Base-by-base conservation (phyloP, 257 asterid genomes). In the Salvia hispanica region DNA sequence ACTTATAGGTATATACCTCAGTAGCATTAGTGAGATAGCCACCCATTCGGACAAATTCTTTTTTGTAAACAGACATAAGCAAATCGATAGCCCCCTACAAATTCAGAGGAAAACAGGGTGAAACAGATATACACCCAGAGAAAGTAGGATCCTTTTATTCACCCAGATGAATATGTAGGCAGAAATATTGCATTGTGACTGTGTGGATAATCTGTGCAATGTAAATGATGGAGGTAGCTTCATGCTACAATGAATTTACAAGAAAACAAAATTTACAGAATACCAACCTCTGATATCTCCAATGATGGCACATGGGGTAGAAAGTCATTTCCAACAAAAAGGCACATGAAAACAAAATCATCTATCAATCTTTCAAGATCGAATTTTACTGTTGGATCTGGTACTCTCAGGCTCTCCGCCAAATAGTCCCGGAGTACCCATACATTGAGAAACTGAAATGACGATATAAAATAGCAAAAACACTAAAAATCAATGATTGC, bases 321-420 rank as follows among this genome's bases (percentile, higher is more conserved):
- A 77, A 87, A 87, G 73, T 87, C 95, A 82, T 87, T 87, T 71
- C 95, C 89, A 47, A 84, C 82, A 76, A 84, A 79, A 54, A 87
- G 62, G 59, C 91, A 84, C 85, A 87, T 80, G 78, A 87, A 82
- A 33, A 84, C 82, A 72, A 84, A 87, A 74, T 87, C 95, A 79
- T 87, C 91, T 46, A 87, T 65, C 77, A 80, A 61, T 40, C 88
- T 76, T 66, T 87, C 90, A 11, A 79, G 67, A 77, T 84, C 87
- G 37, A 55, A 64, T 72, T 76, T 56, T 52, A 74, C 80, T 5
- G 68, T 58, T 54, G 84, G 73, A 75, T 79, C 77, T 48, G 79
- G 85, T 63, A 84, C 77, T 51, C 66, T 69, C 73, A 82, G 72
- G 54, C 76, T 83, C 72, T 69, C 71, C 12, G 67, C 83, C 70